phyloP scores from a whole-genome alignment of 1,284 basidiomycete genomes.

The Coniferiporia sulphurascens region DNA sequence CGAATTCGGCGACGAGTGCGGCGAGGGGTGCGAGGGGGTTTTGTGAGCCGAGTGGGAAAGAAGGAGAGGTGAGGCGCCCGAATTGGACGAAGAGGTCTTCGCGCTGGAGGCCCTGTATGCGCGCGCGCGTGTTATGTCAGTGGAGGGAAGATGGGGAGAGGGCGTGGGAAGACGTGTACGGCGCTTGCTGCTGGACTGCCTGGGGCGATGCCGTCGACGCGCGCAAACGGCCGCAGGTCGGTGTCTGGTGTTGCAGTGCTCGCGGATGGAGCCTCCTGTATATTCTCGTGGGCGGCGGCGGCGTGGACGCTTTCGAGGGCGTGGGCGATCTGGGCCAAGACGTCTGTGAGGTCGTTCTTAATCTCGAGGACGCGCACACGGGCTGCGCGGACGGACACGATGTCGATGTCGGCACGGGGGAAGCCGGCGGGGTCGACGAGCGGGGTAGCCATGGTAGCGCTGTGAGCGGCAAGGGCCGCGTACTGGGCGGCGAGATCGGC shows the following conservation, averaged over 20 bases:
- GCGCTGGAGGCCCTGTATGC: conserved; percentile 58
- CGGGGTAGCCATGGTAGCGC: conserved; percentile 58
- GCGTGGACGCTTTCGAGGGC: conserved; percentile 67
- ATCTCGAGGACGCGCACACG: conserved; percentile 69
- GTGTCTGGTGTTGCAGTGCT: no score
- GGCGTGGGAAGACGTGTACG: no score
- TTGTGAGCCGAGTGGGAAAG: conserved; percentile 35
- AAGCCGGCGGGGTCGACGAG: conserved; percentile 83
- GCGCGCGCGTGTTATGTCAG: not conserved
- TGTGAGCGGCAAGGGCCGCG: conserved; percentile 55
- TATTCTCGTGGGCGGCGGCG: conserved; percentile 27
- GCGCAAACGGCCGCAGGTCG: conserved; percentile 57
- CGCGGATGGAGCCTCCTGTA: conserved; percentile 5
- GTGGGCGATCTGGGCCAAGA: conserved; percentile 63
- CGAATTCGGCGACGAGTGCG: conserved; percentile 62
- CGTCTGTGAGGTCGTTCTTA: conserved; percentile 66
- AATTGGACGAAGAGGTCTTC: conserved; percentile 75
- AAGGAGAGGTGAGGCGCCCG: conserved; percentile 51
- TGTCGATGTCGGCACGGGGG: conserved; percentile 77
- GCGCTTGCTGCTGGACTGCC: conserved; percentile 75
- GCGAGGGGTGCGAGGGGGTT: conserved; percentile 62
- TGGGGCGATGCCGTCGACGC: conserved; percentile 72
- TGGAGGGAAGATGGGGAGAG: conserved; percentile 50
- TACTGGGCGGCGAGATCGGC: conserved; percentile 55
- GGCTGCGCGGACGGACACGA: conserved; percentile 77